Evolutionary conservation across 2,329 filamentous ascomycete species (phyloP).

Genomic region (Capronia americana): DNA sequence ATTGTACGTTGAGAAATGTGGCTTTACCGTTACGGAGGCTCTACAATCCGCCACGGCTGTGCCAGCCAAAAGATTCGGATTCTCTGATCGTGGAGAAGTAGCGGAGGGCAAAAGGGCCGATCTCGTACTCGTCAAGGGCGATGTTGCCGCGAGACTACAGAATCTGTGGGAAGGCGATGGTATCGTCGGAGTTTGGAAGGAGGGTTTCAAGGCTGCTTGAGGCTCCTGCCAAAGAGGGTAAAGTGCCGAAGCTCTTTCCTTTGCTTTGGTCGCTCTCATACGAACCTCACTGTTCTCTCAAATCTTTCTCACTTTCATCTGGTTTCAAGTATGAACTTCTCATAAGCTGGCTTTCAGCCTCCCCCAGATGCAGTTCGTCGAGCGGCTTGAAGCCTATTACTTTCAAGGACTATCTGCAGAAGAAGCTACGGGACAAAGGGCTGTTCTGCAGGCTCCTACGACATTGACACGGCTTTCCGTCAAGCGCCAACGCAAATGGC

Average conservation of each 20-base stretch:
- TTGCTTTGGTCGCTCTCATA: neutral
- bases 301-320: neutral
- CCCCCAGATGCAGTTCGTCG: neutral
- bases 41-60: slow-evolving; percentile 41
- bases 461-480: neutral
- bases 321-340: neutral
- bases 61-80: slow-evolving; percentile 40
- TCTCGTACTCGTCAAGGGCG: slow-evolving; percentile 39
- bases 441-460: neutral
- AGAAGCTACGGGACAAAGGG: neutral
- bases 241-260: neutral
- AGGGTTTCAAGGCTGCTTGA: slow-evolving; percentile 34
- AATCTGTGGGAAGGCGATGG: slow-evolving; percentile 37
- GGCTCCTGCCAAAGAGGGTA: neutral
- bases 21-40: slow-evolving; percentile 41
- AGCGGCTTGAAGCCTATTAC: neutral
- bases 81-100: slow-evolving; percentile 42
- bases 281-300: neutral
- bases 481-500: neutral
- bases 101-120: slow-evolving; percentile 38
- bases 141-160: slow-evolving; percentile 35
- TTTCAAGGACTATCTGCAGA: neutral
- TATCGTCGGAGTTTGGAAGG: slow-evolving; percentile 38
- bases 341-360: neutral
- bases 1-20: slow-evolving; percentile 42